These are phyloP conservation scores for Pyrenochaeta sp. DNA, from an alignment of 2,329 filamentous ascomycete species.

Conservation along the genomic window DNA sequence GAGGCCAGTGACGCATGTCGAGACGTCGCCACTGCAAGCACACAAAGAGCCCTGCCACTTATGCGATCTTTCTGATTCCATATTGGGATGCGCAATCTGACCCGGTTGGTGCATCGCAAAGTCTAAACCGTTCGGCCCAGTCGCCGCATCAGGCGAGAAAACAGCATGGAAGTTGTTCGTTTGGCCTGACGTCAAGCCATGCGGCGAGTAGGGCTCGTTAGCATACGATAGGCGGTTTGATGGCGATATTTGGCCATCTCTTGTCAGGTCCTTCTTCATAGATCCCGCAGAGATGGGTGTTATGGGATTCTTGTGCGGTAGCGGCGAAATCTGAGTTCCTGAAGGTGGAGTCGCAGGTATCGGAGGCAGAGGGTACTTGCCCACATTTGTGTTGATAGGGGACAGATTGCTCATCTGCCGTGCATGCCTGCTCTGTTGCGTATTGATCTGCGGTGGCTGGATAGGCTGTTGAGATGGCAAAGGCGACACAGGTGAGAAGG, in stretches of 20 bases:
- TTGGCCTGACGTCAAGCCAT: conserved; percentile 34
- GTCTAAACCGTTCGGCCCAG: conserved; percentile 51
- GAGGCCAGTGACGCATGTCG: conserved; percentile 50
- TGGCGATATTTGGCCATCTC: conserved; percentile 8
- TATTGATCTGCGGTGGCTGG: conserved; percentile 23
- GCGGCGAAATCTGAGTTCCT: conserved; percentile 29
- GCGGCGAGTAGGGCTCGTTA: conserved; percentile 44
- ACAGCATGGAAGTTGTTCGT: conserved; percentile 38
- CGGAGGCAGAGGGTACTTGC: conserved; percentile 29
- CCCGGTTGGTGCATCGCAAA: conserved; percentile 49
- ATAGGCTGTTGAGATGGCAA: conserved; percentile 23
- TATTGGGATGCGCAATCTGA: conserved; percentile 53
- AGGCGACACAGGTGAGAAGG: conserved; percentile 37
- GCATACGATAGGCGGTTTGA: conserved; percentile 24
- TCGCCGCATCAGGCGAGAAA: conserved; percentile 48
- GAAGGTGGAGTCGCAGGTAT: conserved; percentile 39
- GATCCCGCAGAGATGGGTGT: conserved; percentile 35
- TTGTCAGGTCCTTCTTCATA: conserved; percentile 16
- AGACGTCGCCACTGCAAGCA: conserved; percentile 45
- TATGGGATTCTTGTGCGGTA: conserved; percentile 38
- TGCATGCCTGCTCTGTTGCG: conserved; percentile 35
- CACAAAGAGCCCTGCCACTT: conserved; percentile 47
- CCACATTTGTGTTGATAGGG: conserved; percentile 42
- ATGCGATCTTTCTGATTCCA: conserved; percentile 39
- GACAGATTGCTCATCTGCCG: conserved; percentile 45